Conservation (phyloP, 768 basidiomycete genomes). For the Rhodotorula diobovata region DNA sequence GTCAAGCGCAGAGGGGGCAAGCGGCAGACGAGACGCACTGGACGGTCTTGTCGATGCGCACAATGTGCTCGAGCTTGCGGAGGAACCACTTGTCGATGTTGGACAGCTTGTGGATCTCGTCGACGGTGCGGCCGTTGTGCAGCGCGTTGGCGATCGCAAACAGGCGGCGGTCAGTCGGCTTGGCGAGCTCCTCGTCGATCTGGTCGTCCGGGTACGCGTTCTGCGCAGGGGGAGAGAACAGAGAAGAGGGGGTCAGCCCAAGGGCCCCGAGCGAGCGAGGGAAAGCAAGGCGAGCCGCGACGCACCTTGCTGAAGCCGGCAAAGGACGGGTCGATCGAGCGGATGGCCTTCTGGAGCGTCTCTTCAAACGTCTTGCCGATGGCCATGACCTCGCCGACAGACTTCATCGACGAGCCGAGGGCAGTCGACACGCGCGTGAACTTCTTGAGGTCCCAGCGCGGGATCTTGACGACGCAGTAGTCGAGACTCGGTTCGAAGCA, state of each 20-base stretch:
- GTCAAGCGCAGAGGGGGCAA: not conserved
- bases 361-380: constrained; percentile 98
- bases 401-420: constrained; percentile 95
- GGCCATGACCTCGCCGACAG: constrained; percentile 98
- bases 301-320: constrained; percentile 78
- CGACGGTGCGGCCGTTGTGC: constrained; percentile 84
- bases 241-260: not conserved
- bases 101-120: constrained; percentile 96
- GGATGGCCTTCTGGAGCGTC: constrained; percentile 95
- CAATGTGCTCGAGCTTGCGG: constrained; percentile 76
- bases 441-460: constrained; percentile 98
- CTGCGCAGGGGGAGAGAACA: not conserved
- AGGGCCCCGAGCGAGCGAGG: too few relatives aligned
- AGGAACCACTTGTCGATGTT: constrained; percentile 99
- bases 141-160: constrained; percentile 95
- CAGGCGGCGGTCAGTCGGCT: constrained; percentile 94
- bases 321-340: constrained; percentile 93
- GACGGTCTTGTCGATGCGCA: constrained; percentile 69
- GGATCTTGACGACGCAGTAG: constrained; percentile 97
- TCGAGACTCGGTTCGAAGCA: constrained; percentile 98
- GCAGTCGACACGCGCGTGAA: constrained; percentile 87
- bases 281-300: not conserved
- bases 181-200: constrained; percentile 84
- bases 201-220: constrained; percentile 61
- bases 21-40: constrained; percentile 58